A percentile compares a stretch with the other conserved stretches of the same genome.
phyloP scores from a whole-genome alignment of 345 rosid species.

The Eucalyptus pauciflora region DNA sequence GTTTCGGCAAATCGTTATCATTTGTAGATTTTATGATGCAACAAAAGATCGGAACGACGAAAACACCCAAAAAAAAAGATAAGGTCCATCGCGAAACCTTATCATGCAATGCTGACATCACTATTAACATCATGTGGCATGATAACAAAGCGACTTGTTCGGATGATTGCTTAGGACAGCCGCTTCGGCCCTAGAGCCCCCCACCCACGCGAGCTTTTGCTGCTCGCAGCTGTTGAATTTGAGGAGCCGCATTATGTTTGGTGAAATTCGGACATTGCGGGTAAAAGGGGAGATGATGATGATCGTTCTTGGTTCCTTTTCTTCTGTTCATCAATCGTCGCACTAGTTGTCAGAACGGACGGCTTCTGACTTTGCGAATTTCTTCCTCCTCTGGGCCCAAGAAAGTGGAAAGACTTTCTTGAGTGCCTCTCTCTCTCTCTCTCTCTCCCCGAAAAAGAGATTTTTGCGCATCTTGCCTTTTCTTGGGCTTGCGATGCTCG shows the following conservation, averaged over 20 bases:
- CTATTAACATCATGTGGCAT: background rate
- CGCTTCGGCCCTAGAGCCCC: background rate
- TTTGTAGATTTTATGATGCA: background rate
- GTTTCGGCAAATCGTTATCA: background rate
- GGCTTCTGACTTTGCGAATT: background rate
- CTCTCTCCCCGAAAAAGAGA: too few relatives aligned
- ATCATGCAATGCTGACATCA: background rate
- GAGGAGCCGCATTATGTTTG: background rate
- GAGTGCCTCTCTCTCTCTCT: background rate
- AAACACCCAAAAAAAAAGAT: background rate
- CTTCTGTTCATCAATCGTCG: background rate
- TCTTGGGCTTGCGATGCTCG: too few relatives aligned
- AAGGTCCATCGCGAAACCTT: background rate
- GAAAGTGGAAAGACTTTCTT: background rate
- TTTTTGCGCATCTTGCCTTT: too few relatives aligned
- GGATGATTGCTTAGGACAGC: background rate
- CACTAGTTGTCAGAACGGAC: background rate
- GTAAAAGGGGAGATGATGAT: background rate
- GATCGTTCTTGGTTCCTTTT: background rate
- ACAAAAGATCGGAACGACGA: background rate
- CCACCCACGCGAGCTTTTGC: too few relatives aligned
- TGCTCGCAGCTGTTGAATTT: background rate
- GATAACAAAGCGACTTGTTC: background rate
- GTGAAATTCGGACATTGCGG: background rate
- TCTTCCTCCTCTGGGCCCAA: background rate